These are phyloP conservation scores for Flaveria robusta DNA, from an alignment of 129 eudicot genomes.

Conservation along the genomic window DNA sequence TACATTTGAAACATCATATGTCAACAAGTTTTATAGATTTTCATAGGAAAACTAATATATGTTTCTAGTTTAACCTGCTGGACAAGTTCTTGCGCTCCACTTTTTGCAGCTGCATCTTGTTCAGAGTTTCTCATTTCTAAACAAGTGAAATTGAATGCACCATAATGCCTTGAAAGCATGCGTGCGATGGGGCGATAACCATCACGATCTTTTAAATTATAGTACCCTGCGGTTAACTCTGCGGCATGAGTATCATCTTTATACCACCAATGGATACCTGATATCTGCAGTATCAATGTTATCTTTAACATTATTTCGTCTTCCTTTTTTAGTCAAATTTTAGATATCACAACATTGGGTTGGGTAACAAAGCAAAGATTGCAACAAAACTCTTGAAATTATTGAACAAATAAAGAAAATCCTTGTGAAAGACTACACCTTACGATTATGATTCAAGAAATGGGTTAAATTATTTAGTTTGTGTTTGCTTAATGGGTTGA, in stretches of 20 bases:
- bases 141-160: slow-evolving; percentile 69
- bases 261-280: slow-evolving; percentile 98
- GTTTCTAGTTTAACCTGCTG: slow-evolving; percentile 57
- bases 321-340: neutral
- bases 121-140: slow-evolving; percentile 79
- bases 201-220: slow-evolving; percentile 67
- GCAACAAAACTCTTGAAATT: neutral
- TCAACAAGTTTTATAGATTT: neutral
- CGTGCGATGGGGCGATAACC: slow-evolving; percentile 89
- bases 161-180: slow-evolving; percentile 81
- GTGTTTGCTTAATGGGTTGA: no score
- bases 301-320: neutral
- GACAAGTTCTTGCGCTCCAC: slow-evolving; percentile 81
- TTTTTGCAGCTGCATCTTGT: slow-evolving; percentile 61
- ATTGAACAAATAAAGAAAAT: neutral
- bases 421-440: neutral
- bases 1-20: slow-evolving; percentile 13
- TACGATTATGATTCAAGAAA: neutral
- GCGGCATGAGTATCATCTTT: slow-evolving; percentile 73
- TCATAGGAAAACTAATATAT: neutral
- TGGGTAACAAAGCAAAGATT: neutral
- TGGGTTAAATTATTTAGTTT: no score
- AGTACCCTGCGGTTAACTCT: slow-evolving; percentile 81
- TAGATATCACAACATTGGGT: neutral
- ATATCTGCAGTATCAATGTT: slow-evolving; percentile 43